Percentiles rank a stretch among this genome's conserved stretches.
phyloP scores from a whole-genome alignment of 192 early-diverging fungal genomes.

The Pilobolus umbonatus region DNA sequence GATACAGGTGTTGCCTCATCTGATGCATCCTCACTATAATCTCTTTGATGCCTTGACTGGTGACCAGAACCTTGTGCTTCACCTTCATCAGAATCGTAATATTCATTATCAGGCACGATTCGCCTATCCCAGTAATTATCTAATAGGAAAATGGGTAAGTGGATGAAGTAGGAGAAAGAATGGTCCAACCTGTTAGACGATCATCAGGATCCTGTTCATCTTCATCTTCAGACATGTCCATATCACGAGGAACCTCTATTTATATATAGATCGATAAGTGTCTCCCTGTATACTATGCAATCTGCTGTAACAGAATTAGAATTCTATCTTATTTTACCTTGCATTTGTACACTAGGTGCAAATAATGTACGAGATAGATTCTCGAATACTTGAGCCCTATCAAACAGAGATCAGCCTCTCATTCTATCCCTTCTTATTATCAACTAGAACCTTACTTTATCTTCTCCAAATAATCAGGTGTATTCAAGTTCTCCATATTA shows the following conservation, averaged over 20 bases:
- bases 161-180: not conserved
- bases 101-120: conserved; percentile 65
- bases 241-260: conserved; percentile 68
- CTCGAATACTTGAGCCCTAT: conserved; percentile 58
- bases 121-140: conserved; percentile 58
- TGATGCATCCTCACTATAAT: conserved; percentile 8
- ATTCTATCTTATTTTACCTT: conserved; percentile 33
- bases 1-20: conserved; percentile 7
- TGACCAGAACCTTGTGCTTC: conserved; percentile 19
- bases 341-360: conserved; percentile 82
- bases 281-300: too few species aligned
- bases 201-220: conserved; percentile 60
- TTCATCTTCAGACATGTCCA: conserved; percentile 63
- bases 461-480: conserved; percentile 76
- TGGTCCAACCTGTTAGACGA: conserved; percentile 5
- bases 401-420: not conserved
- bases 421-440: not conserved
- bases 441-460: conserved; percentile 53
- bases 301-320: not conserved
- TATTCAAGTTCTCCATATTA: conserved; percentile 88
- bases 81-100: conserved; percentile 73
- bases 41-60: conserved; percentile 20
- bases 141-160: conserved; percentile 16
- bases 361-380: conserved; percentile 56
- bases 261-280: not conserved